A percentile compares a stretch with the other conserved stretches of the same genome.
Conservation (phyloP, 768 basidiomycete genomes). For the Tylopilus sp. region DNA sequence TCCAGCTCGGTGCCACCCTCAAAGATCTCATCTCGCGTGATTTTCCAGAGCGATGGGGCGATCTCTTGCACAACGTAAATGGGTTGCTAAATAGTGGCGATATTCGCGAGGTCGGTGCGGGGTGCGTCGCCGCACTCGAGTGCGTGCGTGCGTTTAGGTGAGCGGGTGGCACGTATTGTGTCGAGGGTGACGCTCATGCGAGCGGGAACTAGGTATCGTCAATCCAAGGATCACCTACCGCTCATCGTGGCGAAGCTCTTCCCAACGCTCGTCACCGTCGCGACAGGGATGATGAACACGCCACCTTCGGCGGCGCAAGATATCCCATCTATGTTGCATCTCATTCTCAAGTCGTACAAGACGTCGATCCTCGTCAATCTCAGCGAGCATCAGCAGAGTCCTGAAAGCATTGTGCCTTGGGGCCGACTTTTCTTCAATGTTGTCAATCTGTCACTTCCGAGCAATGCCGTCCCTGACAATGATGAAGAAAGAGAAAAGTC, state of each 20-base stretch:
- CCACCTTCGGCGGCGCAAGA: constrained; percentile 62
- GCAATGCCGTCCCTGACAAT: constrained; percentile 62
- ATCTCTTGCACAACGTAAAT: constrained; percentile 64
- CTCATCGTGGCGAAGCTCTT: constrained; percentile 60
- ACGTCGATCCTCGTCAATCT: constrained; percentile 76
- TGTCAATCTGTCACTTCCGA: constrained; percentile 67
- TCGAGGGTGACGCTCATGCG: constrained; percentile 35
- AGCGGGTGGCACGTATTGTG: not conserved
- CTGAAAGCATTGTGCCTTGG: constrained; percentile 83
- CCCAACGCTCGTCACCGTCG: constrained; percentile 74
- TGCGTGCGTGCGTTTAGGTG: constrained; percentile 57
- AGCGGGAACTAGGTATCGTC: constrained; percentile 56
- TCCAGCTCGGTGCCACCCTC: constrained; percentile 72
- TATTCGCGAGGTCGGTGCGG: constrained; percentile 75
- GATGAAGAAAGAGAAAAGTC: constrained; percentile 72
- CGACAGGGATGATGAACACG: constrained; percentile 60
- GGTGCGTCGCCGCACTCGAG: constrained; percentile 75
- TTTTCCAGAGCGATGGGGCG: constrained; percentile 76
- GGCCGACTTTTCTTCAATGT: constrained; percentile 78
- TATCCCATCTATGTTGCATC: constrained; percentile 78
- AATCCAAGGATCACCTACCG: constrained; percentile 56
- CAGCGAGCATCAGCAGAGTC: constrained; percentile 66
- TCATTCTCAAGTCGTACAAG: constrained; percentile 86
- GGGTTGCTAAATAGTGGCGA: constrained; percentile 58
- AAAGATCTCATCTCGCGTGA: constrained; percentile 74